Evolutionary conservation across 1,139 yeast genomes (phyloP), one percentile per base, ranked within the genome.

Genomic region (Candida tropicalis): DNA sequence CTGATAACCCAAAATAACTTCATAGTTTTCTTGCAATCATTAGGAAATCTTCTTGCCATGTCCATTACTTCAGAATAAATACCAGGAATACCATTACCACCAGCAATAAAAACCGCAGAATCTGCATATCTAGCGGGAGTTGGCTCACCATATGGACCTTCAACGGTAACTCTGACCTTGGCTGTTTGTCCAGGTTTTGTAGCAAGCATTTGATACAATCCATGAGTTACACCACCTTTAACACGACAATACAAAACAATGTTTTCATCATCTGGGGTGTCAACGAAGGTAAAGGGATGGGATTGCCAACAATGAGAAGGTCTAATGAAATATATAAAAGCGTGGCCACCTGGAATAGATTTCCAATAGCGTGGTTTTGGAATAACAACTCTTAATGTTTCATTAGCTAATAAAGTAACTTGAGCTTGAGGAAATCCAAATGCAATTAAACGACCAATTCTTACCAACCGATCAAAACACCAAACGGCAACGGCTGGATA

Each of bases 1-100:
- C 79, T 66, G 3, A 78, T 65, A 3, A 76, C 69, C 88, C 88
- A 82, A 26, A 68, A 48, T 42, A 82, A 62, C 40, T 69, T 67
- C 35, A 79, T 51, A 5, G 75, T 64, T 51, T 67, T 67, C 22
- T 75, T 60, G 2, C 76, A 68, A 47, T 73, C 77, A 35, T 62
- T 67, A 1, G 67, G 59, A 31, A 78, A 42, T 70, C 75, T 33
- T 68, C 64, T 44, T 62, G 59, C 60, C 47, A 63, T 51, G 39
- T 64, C 65, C 20, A 51, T 46, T 3, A 63, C 70, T 49, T 73
- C 77, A 2, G 73, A 64, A 48, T 60, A 67, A 24, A 71, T 63
- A 15, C 80, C 75, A 2, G 76, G 74, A 35, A 70, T 68, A 43
- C 75, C 76, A 48, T 64, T 68, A 29, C 76, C 76, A 10, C 75